Base-by-base conservation (phyloP, 1,284 basidiomycete genomes). In the Cryptococcus wingfieldii region DNA sequence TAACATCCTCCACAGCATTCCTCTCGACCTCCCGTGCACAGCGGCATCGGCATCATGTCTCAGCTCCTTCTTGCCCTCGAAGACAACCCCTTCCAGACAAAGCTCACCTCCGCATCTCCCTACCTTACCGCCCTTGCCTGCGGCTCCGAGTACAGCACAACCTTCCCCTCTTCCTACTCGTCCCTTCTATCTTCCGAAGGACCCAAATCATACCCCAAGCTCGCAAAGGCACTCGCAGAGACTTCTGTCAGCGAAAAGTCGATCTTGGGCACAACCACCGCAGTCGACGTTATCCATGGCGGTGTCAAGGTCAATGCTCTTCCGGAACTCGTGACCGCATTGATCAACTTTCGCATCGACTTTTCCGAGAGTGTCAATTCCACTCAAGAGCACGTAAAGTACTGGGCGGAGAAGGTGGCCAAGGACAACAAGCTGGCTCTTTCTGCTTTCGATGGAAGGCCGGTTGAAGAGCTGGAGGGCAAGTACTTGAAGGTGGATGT, bases 31-130 rank as follows among this genome's bases (percentile, higher is more conserved):
- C 77, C 77, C 0, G 56, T 59, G 8, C 79, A 80, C 63, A 79
- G 78, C 1, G 73, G 75, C 13, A 80, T 81, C 47, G 79, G 79
- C 7, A 67, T 79, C 55, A 72, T 79, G 59, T 62, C 72, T 1
- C 63, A 70, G 45, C 63, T 80, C 54, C 66, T 80, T 23, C 60
- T 64, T 12, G 68, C 62, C 0, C 65, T 80, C 37, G 79, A 81
- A 53, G 64, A 65, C 4, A 64, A 78, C 51, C 77, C 78, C 0
- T 75, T 75, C 69, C 60, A 65, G 3, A 60, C 65, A 37, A 64
- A 66, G 65, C 68, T 81, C 39, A 66, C 69, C 0, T 53, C 72
- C 3, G 63, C 66, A 8, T 78, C 73, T 7, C 79, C 80, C 0
- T 67, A 76, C 23, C 64, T 81, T 9, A 71, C 72, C 3, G 69